Percentiles rank a stretch among this genome's conserved stretches.
Conservation (phyloP, 2,329 filamentous ascomycete genomes). For the Lasiodiplodia gonubiensis region DNA sequence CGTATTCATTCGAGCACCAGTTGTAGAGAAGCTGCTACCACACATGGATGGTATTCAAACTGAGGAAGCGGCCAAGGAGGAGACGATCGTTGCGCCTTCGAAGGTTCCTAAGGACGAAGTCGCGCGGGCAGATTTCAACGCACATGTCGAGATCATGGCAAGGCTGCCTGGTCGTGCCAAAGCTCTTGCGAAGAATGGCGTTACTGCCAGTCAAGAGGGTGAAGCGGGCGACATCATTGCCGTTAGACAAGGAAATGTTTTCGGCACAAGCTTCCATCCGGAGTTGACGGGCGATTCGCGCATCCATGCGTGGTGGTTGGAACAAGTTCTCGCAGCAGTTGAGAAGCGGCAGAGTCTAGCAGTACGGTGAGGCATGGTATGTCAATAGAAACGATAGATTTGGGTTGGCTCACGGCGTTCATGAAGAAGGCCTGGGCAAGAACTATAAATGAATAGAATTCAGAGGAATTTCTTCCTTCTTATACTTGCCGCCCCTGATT, state of each 20-base stretch:
- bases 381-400: slow-evolving; percentile 2
- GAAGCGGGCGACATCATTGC: slow-evolving; percentile 80
- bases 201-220: slow-evolving; percentile 52
- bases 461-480: not conserved
- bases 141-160: slow-evolving; percentile 64
- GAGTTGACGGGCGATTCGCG: slow-evolving; percentile 87
- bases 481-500: slow-evolving; percentile 11
- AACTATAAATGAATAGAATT: slow-evolving; percentile 7
- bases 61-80: slow-evolving; percentile 54
- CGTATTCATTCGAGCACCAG: slow-evolving; percentile 92
- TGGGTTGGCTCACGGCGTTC: slow-evolving; percentile 7
- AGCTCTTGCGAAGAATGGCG: slow-evolving; percentile 54
- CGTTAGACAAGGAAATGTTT: slow-evolving; percentile 86
- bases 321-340: slow-evolving; percentile 61
- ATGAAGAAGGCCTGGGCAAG: not conserved
- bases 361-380: slow-evolving; percentile 3
- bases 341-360: slow-evolving; percentile 28
- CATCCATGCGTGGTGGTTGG: slow-evolving; percentile 94
- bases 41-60: slow-evolving; percentile 57
- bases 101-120: slow-evolving; percentile 53
- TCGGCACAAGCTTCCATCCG: slow-evolving; percentile 95
- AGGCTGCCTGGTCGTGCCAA: slow-evolving; percentile 60
- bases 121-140: slow-evolving; percentile 52
- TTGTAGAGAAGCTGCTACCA: slow-evolving; percentile 81
- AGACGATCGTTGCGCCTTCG: slow-evolving; percentile 64